Conservation (phyloP, 2,329 filamentous ascomycete genomes). For the Fusarium transvaalense region DNA sequence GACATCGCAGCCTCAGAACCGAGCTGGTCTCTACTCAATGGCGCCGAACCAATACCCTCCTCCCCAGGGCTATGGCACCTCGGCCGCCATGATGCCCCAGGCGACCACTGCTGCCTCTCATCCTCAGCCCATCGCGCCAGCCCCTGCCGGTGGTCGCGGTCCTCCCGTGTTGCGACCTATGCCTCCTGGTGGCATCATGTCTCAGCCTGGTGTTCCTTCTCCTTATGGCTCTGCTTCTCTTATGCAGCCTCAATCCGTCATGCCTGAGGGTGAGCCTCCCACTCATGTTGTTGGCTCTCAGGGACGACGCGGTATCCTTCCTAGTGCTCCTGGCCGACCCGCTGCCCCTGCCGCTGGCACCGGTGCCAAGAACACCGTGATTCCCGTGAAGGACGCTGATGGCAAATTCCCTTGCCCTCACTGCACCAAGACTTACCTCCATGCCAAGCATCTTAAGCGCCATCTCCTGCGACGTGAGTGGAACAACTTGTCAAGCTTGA, state of each 20-base stretch:
- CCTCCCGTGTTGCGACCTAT: constrained; percentile 76
- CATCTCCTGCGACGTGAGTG: constrained; percentile 95
- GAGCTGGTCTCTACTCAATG: constrained; percentile 67
- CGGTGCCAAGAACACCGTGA: constrained; percentile 81
- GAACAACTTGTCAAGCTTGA: constrained; percentile 46
- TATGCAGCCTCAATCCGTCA: constrained; percentile 68
- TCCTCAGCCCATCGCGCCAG: constrained; percentile 81
- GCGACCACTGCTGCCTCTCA: constrained; percentile 75
- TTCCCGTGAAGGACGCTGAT: constrained; percentile 94
- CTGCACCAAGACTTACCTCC: constrained; percentile 97
- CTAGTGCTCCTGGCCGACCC: constrained; percentile 88
- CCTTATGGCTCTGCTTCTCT: constrained; percentile 71
- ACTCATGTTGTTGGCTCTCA: constrained; percentile 96
- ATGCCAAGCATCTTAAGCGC: constrained; percentile 97
- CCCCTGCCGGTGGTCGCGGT: constrained; percentile 68
- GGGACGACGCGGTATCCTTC: constrained; percentile 89
- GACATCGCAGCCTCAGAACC: constrained; percentile 61
- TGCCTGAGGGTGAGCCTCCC: constrained; percentile 72
- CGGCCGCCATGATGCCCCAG: constrained; percentile 74
- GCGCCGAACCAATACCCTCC: constrained; percentile 67
- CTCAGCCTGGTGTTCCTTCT: constrained; percentile 67
- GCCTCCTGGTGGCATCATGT: constrained; percentile 74
- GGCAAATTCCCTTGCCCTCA: constrained; percentile 98
- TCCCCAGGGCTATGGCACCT: constrained; percentile 67
- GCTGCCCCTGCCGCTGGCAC: constrained; percentile 79